Evolutionary conservation across 192 early-diverging fungal species (phyloP).

Genomic region (Coemansia sp.): DNA sequence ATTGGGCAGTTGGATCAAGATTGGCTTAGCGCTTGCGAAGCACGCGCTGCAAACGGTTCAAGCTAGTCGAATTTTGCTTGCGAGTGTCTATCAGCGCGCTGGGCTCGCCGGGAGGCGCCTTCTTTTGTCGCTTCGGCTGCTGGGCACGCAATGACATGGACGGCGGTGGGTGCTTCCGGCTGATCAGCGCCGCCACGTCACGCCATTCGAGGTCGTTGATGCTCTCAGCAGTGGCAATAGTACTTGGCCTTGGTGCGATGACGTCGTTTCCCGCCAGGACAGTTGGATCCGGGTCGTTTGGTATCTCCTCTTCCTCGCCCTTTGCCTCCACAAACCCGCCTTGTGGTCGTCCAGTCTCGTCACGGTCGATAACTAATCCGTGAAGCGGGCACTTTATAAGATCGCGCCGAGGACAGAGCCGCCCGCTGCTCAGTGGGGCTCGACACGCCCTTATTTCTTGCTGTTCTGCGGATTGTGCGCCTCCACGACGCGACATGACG

Average conservation of each 20-base stretch:
- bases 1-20: too few species aligned
- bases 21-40: conserved; percentile 2
- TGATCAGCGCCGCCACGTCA: conserved; percentile 17
- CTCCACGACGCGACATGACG: background rate
- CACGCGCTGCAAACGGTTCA: background rate
- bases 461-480: background rate
- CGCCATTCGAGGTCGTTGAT: conserved; percentile 19
- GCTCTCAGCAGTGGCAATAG: conserved; percentile 26
- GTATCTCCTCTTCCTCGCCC: background rate
- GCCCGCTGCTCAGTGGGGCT: conserved; percentile 57
- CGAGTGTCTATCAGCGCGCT: conserved; percentile 17
- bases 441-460: conserved; percentile 58
- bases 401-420: conserved; percentile 61
- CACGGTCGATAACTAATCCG: conserved; percentile 57
- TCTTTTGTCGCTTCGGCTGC: background rate
- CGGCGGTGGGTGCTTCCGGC: background rate
- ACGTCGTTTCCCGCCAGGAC: background rate
- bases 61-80: conserved; percentile 8
- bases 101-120: background rate
- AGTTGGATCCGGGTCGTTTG: background rate
- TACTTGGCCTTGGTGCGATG: background rate
- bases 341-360: conserved; percentile 42
- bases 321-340: background rate
- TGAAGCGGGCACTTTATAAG: conserved; percentile 66
- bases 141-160: background rate